phyloP scores from a whole-genome alignment of 768 basidiomycete genomes.

The Lactifluus volemus region DNA sequence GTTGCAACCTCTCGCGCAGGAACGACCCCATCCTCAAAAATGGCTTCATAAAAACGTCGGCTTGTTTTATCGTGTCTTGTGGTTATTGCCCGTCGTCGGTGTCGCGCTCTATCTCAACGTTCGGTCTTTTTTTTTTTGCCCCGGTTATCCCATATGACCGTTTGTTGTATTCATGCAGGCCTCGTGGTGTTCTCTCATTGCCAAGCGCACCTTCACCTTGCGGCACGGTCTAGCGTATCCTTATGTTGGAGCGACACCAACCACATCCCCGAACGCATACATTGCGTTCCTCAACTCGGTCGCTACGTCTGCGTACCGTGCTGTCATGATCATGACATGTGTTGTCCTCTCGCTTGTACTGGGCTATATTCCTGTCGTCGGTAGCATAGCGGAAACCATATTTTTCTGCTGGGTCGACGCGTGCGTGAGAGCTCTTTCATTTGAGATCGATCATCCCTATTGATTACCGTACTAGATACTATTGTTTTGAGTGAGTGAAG shows the following conservation, averaged over 20 bases:
- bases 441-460: background rate
- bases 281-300: conserved; percentile 63
- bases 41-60: conserved; percentile 68
- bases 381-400: conserved; percentile 49
- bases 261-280: conserved; percentile 49
- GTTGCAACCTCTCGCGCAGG: conserved; percentile 56
- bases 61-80: conserved; percentile 68
- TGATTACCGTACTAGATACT: conserved; percentile 46
- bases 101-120: conserved; percentile 79
- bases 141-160: no score
- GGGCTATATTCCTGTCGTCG: conserved; percentile 54
- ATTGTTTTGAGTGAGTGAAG: conserved; percentile 72
- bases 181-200: conserved; percentile 69
- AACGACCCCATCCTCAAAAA: conserved; percentile 43
- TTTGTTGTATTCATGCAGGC: conserved; percentile 36
- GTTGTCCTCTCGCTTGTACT: conserved; percentile 59
- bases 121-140: conserved; percentile 23
- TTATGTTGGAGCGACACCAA: conserved; percentile 36
- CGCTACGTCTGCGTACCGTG: conserved; percentile 74
- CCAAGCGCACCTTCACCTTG: conserved; percentile 63
- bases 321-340: conserved; percentile 75
- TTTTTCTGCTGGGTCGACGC: conserved; percentile 85
- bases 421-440: conserved; percentile 35
- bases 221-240: conserved; percentile 42
- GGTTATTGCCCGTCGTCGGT: conserved; percentile 72